A percentile compares a stretch with the other conserved stretches of the same genome.
Conservation (phyloP, 352 stramenopile species). For the Achlya hypogyna region DNA sequence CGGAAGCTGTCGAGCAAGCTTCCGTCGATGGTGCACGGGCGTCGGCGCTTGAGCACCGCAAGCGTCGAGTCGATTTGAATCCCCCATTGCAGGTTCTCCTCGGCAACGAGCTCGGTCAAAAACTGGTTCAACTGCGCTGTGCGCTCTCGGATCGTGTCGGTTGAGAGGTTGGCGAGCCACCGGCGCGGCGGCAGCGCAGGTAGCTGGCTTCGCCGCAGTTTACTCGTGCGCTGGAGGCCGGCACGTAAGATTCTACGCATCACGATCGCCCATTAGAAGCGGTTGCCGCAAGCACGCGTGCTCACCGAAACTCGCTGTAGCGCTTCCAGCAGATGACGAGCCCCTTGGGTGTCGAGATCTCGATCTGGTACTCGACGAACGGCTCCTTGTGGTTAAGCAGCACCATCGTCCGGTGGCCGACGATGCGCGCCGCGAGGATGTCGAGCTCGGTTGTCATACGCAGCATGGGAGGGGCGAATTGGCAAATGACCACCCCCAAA, state of each 20-base stretch:
- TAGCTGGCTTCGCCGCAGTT: not conserved
- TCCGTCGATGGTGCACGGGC: not conserved
- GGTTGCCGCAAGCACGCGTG: not conserved
- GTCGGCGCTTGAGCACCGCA: not conserved
- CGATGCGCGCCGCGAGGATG: not conserved
- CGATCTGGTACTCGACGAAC: not conserved
- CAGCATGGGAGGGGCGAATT: not conserved
- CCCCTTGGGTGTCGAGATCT: not conserved
- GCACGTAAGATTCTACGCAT: not conserved
- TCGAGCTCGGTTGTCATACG: not conserved
- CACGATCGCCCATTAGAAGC: not conserved
- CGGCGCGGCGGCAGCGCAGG: not conserved
- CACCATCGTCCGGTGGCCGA: constrained; percentile 1
- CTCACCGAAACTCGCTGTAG: not conserved
- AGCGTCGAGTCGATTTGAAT: not conserved
- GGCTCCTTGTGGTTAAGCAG: not conserved
- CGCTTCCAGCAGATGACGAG: constrained; percentile 3
- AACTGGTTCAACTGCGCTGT: not conserved
- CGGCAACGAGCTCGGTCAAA: not conserved
- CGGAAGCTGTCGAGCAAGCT: not conserved
- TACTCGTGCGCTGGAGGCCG: not conserved
- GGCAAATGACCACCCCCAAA: not conserved
- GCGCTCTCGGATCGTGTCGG: not conserved
- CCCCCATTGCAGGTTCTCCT: not conserved
- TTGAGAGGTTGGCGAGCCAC: not conserved